Evolutionary conservation across 2,329 filamentous ascomycete genomes (phyloP), one percentile per base, ranked within the genome.

Genomic region (Pseudopyrenochaeta lycopersici): DNA sequence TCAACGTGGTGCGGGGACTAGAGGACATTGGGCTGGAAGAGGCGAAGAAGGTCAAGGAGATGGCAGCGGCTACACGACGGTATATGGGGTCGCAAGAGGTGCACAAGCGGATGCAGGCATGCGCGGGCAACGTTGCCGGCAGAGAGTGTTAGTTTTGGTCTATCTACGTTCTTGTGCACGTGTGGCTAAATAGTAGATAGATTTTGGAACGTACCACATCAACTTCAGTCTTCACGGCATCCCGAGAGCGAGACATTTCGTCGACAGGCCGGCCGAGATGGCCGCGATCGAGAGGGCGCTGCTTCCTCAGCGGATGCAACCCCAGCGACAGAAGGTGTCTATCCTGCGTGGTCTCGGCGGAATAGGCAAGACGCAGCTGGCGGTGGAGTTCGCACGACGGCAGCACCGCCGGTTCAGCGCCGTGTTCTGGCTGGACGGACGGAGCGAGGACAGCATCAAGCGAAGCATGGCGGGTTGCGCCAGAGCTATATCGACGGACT

Each of bases 1-100:
- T 82, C 56, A 81, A 80, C 54, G 78, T 82, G 14, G 53, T 63
- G 10, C 70, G 66, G 17, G 76, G 78, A 5, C 64, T 82, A 1
- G 74, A 77, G 46, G 65, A 76, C 15, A 70, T 81, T 44, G 74
- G 72, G 3, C 65, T 81, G 1, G 75, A 81, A 51, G 76, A 80
- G 51, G 49, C 55, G 39, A 53, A 54, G 48, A 60, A 62, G 44
- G 46, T 53, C 31, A 57, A 63, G 27, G 58, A 61, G 49, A 67
- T 67, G 32, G 58, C 58, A 11, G n/a, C n/a, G n/a, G 57, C 57
- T 7, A 64, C 66, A n/a, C 52, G 56, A 20, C 46, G 38, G 38
- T 68, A 67, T 36, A 56, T 67, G n/a, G 36, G 20, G 12, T 55
- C 56, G 33, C 56, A 64, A 35, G 60, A 61, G 17, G 57, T 66